Base-by-base conservation (phyloP, 768 basidiomycete genomes). In the Russula compacta region DNA sequence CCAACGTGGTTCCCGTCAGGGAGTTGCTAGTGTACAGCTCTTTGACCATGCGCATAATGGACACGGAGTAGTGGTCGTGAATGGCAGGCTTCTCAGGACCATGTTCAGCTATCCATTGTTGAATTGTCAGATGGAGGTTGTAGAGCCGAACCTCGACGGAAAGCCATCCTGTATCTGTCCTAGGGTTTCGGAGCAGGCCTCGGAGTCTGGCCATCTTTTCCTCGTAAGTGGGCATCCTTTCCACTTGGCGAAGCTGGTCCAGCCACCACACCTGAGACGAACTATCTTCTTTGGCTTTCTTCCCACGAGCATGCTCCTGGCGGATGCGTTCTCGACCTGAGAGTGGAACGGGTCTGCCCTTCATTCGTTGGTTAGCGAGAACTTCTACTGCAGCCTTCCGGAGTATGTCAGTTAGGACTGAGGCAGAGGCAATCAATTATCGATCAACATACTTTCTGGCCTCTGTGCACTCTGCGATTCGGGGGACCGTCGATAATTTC, bases 111-210 rank as follows among this genome's bases (percentile, higher is more conserved):
- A 82, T 76, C 87, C 86, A 88, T 36, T 67, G 64, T 40, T 68
- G 67, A 38, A 86, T 70, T 54, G 79, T 72, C 5, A 85, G 74
- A 61, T 87, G 75, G 43, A 87, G 66, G 1, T 72, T 73, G 66
- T 78, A 87, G 3, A 86, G 67, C 1, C 73, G 73, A 61, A 83
- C 73, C 67, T 87, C 84, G 8, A 77, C 70, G 0, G 72, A 71
- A n/a, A 85, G 72, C 63, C 73, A 71, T 0, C 75, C 75, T 35
- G 79, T 77, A 17, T 70, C 70, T 49, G 73, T 71, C 52, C 75
- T 77, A 55, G 73, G 75, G 71, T 79, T 84, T 43, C 80, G 78
- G 59, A 71, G 70, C 48, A 84, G 64, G 19, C 69, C 68, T 4
- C 75, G 71, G 38, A 82, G 52, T 2, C 66, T 66, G 17, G 70